Evolutionary conservation across 305 asterid genomes (phyloP).

Genomic region (Fraxinus ornus): DNA sequence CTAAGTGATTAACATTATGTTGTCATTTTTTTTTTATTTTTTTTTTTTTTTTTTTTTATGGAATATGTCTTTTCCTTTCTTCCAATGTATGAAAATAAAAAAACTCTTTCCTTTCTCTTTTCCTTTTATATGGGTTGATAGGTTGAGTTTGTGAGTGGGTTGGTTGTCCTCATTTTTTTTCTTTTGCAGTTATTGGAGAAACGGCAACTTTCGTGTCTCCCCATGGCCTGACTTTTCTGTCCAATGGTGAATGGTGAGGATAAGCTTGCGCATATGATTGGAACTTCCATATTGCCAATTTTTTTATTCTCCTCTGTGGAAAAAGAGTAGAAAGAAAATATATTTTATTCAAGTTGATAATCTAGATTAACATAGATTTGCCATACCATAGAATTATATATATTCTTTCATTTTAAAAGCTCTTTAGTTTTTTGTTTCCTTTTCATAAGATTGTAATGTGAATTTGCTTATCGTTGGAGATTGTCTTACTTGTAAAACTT

Average conservation of each 20-base stretch:
- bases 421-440: not conserved
- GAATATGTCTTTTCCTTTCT: not conserved
- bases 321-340: not conserved
- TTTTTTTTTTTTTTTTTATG: not conserved
- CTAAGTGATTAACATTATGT: not conserved
- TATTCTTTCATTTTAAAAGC: not conserved
- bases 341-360: not conserved
- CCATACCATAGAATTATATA: not conserved
- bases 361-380: not conserved
- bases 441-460: not conserved
- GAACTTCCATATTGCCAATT: not conserved
- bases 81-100: not conserved
- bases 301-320: not conserved
- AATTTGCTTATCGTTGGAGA: not conserved
- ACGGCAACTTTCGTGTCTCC: constrained; percentile 77
- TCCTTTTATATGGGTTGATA: not conserved
- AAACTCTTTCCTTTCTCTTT: not conserved
- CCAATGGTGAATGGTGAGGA: constrained; percentile 95
- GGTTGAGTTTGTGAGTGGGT: not conserved
- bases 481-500: not conserved
- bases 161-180: not conserved
- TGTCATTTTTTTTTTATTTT: not conserved
- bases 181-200: constrained; percentile 89
- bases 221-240: constrained; percentile 63
- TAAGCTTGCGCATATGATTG: constrained; percentile 13